These are phyloP conservation scores for Schizophyllum commune DNA, from an alignment of 1,284 basidiomycete genomes.

Conservation along the genomic window DNA sequence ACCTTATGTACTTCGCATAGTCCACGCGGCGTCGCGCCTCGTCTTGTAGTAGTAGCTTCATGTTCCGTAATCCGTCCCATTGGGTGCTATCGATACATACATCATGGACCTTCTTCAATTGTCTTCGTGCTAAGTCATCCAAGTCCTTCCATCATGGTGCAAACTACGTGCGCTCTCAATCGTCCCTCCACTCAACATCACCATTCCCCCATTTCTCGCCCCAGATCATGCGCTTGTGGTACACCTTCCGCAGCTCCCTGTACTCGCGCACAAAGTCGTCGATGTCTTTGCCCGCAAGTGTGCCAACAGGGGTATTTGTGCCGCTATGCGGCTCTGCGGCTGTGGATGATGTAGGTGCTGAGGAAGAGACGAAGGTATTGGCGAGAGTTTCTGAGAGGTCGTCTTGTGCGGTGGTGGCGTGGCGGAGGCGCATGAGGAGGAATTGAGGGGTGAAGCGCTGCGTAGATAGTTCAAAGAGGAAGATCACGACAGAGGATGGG, in stretches of 20 bases:
- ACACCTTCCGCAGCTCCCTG: constrained; percentile 76
- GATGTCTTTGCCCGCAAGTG: constrained; percentile 41
- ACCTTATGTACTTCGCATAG: constrained; percentile 85
- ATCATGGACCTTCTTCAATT: background rate
- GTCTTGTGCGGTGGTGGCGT: constrained; percentile 84
- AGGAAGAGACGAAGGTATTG: constrained; percentile 62
- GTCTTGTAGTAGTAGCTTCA: background rate
- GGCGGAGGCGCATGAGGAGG: constrained; percentile 76
- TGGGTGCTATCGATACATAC: background rate
- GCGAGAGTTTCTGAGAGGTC: constrained; percentile 80
- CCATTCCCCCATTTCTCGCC: constrained; percentile 78
- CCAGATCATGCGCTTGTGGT: constrained; percentile 88
- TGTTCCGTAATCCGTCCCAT: background rate
- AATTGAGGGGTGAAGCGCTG: constrained; percentile 83
- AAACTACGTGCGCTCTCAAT: background rate
- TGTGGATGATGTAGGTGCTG: constrained; percentile 13
- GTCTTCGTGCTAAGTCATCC: background rate
- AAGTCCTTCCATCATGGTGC: no score
- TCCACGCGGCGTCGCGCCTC: constrained; percentile 4
- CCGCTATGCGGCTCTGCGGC: constrained; percentile 13
- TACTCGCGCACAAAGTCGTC: constrained; percentile 87
- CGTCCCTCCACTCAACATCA: constrained; percentile 64
- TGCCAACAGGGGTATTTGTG: background rate
- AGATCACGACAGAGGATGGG: constrained; percentile 3
- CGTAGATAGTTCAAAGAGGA: background rate